Conservation (phyloP, 225 moss, liverwort and hornwort species). For the Straminergon stramineum region DNA sequence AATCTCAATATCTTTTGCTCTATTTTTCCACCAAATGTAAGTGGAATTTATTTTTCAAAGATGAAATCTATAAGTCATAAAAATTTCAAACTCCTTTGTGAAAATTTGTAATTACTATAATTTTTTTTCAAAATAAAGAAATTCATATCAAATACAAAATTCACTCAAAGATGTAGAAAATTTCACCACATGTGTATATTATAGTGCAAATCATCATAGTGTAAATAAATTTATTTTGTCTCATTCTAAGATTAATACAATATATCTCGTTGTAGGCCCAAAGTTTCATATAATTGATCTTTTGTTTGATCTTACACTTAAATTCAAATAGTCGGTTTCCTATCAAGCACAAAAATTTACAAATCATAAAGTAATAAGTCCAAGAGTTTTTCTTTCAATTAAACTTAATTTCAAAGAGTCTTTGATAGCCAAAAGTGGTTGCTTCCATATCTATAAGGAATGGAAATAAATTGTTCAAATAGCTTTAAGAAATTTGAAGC, state of each 20-base stretch:
- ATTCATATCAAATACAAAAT: background rate
- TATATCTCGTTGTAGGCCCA: background rate
- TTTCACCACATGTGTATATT: background rate
- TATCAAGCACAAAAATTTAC: background rate
- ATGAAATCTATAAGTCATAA: background rate
- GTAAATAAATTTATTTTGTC: background rate
- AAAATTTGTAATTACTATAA: too few species aligned
- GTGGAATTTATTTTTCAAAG: background rate
- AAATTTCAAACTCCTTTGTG: background rate
- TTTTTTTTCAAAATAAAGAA: background rate
- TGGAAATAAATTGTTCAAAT: background rate
- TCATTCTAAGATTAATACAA: background rate
- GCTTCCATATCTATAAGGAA: background rate
- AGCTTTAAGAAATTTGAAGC: background rate
- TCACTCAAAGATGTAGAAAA: background rate
- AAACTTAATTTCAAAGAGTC: background rate
- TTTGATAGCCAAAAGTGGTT: background rate
- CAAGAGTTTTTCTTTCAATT: background rate
- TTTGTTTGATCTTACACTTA: background rate
- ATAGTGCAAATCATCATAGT: background rate
- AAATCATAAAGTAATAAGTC: background rate
- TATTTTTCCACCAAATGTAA: background rate
- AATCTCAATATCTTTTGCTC: background rate
- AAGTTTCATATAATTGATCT: rapidly evolving
- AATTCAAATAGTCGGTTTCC: background rate